Base-by-base conservation (phyloP, 768 basidiomycete genomes). In the Chalciporus chontae region DNA sequence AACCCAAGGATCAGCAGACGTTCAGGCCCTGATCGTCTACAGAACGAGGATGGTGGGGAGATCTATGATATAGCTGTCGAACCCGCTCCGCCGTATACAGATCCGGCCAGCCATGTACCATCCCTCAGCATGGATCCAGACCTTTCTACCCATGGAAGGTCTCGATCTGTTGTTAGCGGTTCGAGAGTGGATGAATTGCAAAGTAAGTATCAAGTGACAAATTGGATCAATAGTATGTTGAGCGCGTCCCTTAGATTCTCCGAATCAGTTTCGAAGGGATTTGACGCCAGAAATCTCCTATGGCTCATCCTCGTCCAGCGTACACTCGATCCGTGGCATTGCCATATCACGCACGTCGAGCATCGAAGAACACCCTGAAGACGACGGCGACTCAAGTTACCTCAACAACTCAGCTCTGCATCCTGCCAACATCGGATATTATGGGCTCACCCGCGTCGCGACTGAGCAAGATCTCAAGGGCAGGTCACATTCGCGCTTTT, bases 401-500 rank as follows among this genome's bases (percentile, higher is more conserved):
- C 14, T 60, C 40, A 17, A 61, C 44, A 29, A 50, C 50, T 40
- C 36, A 23, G n/a, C 31, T 14, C 34, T 21, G 15, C 31, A 9
- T 41, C 37, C 57, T 11, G 44, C 11, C n/a, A 43, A 40, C 36
- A 19, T 63, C 24, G 47, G 40, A 1, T 46, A 52, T 42, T 51
- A 60, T 9, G 55, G 65, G 3, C 29, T 56, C 8, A 56, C 54
- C 8, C 56, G 51, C 24, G 38, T 58, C 13, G n/a, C 45, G 7
- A 54, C 56, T 31, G 54, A 59, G 15, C 64, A 59, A n/a, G 61
- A 55, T 14, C 18, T 34, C 27, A 65, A 73, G n/a, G 69, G 73
- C 15, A 61, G 65, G 53, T 73, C 62, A 44, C 60, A 60, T 48
- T 74, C 78, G 17, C 74, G 77, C 5, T 83, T 84, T 59, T 79